Evolutionary conservation across 2,329 filamentous ascomycete genomes (phyloP).

Genomic region (Coniochaeta pulveracea): DNA sequence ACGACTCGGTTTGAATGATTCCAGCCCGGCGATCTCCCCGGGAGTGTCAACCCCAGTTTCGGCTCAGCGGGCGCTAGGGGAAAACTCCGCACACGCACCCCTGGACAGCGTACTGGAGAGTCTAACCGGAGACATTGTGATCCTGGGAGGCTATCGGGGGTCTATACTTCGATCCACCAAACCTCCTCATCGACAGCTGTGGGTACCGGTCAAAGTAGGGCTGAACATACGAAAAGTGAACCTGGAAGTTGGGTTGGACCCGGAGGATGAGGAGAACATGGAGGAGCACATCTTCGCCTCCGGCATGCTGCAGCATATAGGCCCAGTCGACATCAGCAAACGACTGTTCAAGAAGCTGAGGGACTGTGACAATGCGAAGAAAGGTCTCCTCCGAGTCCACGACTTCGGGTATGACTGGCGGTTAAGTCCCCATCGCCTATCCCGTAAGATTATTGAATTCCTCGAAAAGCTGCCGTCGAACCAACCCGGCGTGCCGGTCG

Average conservation of each 20-base stretch:
- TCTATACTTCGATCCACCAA: slow-evolving; percentile 80
- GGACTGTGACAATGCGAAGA: slow-evolving; percentile 60
- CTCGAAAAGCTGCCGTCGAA: slow-evolving; percentile 69
- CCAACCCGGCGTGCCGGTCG: slow-evolving; percentile 34
- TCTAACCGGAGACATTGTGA: slow-evolving; percentile 73
- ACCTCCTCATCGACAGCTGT: slow-evolving; percentile 74
- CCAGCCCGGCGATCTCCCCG: no score
- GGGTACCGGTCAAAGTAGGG: slow-evolving; percentile 89
- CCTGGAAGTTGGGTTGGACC: slow-evolving; percentile 71
- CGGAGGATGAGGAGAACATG: slow-evolving; percentile 75
- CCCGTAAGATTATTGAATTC: slow-evolving; percentile 59
- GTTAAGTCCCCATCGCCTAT: slow-evolving; percentile 68
- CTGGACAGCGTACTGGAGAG: slow-evolving; percentile 49
- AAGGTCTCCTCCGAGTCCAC: slow-evolving; percentile 65
- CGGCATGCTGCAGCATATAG: slow-evolving; percentile 85
- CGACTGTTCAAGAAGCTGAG: slow-evolving; percentile 69
- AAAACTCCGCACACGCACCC: slow-evolving; percentile 14
- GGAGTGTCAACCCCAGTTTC: no score
- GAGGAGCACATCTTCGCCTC: slow-evolving; percentile 72
- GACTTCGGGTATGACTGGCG: slow-evolving; percentile 96
- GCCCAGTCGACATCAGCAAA: slow-evolving; percentile 80
- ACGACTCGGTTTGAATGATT: slow-evolving; percentile 2
- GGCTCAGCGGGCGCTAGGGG: slow-evolving; percentile 11
- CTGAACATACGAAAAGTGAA: slow-evolving; percentile 87
- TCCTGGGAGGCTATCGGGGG: slow-evolving; percentile 84